Evolutionary conservation across 2,329 filamentous ascomycete genomes (phyloP).

Genomic region (Cladosporium sp.): DNA sequence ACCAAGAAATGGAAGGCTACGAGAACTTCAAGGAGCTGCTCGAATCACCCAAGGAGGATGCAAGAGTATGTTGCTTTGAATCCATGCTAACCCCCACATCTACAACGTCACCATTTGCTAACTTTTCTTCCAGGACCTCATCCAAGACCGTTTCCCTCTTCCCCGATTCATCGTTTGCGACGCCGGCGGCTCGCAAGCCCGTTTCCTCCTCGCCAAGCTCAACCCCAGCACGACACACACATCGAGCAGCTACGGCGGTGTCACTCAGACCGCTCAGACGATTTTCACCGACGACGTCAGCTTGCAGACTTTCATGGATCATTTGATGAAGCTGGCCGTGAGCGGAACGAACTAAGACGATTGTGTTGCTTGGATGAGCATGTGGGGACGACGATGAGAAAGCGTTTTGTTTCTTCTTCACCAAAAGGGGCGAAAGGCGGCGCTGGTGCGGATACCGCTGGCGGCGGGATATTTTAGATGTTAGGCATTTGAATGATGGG

Average conservation of each 20-base stretch:
- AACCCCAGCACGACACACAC: conserved; percentile 98
- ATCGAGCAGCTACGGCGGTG: conserved; percentile 83
- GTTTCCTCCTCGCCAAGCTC: conserved; percentile 93
- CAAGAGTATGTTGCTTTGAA: conserved; percentile 63
- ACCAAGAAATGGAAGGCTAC: conserved; percentile 96
- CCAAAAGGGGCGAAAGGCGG: too few relatives aligned
- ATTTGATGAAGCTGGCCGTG: conserved; percentile 78
- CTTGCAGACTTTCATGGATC: conserved; percentile 98
- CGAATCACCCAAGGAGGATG: conserved; percentile 93
- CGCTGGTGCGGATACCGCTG: too few relatives aligned
- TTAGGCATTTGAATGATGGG: too few relatives aligned
- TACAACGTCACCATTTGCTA: conserved; percentile 4
- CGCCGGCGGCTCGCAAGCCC: conserved; percentile 94
- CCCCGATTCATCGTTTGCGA: conserved; percentile 98
- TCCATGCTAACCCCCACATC: too few relatives aligned
- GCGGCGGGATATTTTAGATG: too few relatives aligned
- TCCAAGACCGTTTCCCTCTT: conserved; percentile 95
- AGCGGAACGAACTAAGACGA: conserved; percentile 29
- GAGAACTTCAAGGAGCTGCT: conserved; percentile 88
- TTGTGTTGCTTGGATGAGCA: neutral
- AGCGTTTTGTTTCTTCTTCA: too few relatives aligned
- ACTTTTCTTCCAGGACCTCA: conserved; percentile 67
- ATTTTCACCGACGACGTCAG: conserved; percentile 99
- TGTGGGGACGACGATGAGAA: too few relatives aligned
- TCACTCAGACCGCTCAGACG: conserved; percentile 85